phyloP scores from a whole-genome alignment of 352 stramenopile species.

The Phytophthora capsici region DNA sequence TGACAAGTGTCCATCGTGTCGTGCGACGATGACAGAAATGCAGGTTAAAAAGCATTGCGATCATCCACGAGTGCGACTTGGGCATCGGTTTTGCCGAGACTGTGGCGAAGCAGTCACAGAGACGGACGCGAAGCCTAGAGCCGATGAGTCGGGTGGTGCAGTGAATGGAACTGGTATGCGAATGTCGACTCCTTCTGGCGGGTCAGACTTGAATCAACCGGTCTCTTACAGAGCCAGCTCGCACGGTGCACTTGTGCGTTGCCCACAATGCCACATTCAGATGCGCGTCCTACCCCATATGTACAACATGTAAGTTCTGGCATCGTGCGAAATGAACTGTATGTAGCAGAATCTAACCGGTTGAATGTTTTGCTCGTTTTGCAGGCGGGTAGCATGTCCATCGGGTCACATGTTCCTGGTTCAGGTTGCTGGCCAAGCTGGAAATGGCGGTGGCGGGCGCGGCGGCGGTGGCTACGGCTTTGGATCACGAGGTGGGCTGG shows the following conservation, averaged over 20 bases:
- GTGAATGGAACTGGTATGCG: slow-evolving; percentile 16
- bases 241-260: slow-evolving; percentile 86
- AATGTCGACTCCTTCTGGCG: slow-evolving; percentile 29
- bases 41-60: slow-evolving; percentile 87
- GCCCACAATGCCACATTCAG: slow-evolving; percentile 87
- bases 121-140: slow-evolving; percentile 69
- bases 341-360: slow-evolving; percentile 6
- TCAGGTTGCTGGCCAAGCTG: slow-evolving; percentile 66
- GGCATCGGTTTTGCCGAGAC: slow-evolving; percentile 83
- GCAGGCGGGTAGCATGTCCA: slow-evolving; percentile 80
- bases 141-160: slow-evolving; percentile 39
- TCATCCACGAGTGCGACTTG: slow-evolving; percentile 79
- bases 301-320: slow-evolving; percentile 90
- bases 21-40: slow-evolving; percentile 77
- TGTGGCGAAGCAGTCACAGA: slow-evolving; percentile 67
- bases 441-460: slow-evolving; percentile 18
- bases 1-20: slow-evolving; percentile 86
- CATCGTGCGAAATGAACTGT: too few relatives aligned
- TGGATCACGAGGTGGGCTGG: slow-evolving; percentile 32
- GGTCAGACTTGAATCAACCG: slow-evolving; percentile 43
- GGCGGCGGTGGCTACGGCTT: slow-evolving; percentile 29
- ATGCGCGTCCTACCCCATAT: slow-evolving; percentile 89
- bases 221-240: slow-evolving; percentile 81
- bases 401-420: slow-evolving; percentile 89
- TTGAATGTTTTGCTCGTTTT: slow-evolving; percentile 6